These are phyloP conservation scores for Arxiozyma telluris DNA, from an alignment of 1,139 yeast genomes.

Conservation along the genomic window DNA sequence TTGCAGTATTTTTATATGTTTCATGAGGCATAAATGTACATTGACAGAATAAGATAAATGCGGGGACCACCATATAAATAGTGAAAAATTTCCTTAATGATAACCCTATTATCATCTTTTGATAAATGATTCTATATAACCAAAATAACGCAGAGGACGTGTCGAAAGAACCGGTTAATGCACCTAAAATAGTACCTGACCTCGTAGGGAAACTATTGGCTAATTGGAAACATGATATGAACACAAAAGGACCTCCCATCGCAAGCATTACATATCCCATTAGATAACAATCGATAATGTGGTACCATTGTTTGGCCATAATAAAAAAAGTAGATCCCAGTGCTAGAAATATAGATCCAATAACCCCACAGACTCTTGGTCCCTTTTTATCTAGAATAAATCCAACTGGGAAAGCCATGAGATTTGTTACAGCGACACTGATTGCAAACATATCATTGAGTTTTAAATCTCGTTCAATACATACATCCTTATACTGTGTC, in stretches of 20 bases:
- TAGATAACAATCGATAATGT: slow-evolving; percentile 47
- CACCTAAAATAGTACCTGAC: slow-evolving; percentile 63
- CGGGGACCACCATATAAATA: slow-evolving; percentile 59
- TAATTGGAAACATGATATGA: slow-evolving; percentile 70
- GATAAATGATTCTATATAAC: slow-evolving; percentile 55
- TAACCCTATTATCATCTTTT: slow-evolving; percentile 29
- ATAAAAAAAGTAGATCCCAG: slow-evolving; percentile 44
- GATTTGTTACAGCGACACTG: slow-evolving; percentile 83
- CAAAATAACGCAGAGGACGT: slow-evolving; percentile 68
- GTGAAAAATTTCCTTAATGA: slow-evolving; percentile 51
- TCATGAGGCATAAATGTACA: slow-evolving; percentile 67
- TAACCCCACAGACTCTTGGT: slow-evolving; percentile 67
- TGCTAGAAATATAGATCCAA: slow-evolving; percentile 54
- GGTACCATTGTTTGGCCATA: slow-evolving; percentile 8
- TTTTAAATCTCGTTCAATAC: slow-evolving; percentile 70
- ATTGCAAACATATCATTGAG: slow-evolving; percentile 74
- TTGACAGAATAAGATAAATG: slow-evolving; percentile 66
- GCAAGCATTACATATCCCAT: slow-evolving; percentile 62
- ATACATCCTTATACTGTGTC: slow-evolving; percentile 24
- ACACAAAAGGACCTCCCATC: slow-evolving; percentile 74
- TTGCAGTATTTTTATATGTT: slow-evolving; percentile 64
- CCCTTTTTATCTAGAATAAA: slow-evolving; percentile 68
- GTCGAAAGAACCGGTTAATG: slow-evolving; percentile 71
- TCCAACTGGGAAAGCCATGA: slow-evolving; percentile 76
- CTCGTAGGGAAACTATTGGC: slow-evolving; percentile 63